Evolutionary conservation across 805 yeast species (phyloP), one percentile per base, ranked within the genome.

Genomic region (Monosporozyma siamensis): DNA sequence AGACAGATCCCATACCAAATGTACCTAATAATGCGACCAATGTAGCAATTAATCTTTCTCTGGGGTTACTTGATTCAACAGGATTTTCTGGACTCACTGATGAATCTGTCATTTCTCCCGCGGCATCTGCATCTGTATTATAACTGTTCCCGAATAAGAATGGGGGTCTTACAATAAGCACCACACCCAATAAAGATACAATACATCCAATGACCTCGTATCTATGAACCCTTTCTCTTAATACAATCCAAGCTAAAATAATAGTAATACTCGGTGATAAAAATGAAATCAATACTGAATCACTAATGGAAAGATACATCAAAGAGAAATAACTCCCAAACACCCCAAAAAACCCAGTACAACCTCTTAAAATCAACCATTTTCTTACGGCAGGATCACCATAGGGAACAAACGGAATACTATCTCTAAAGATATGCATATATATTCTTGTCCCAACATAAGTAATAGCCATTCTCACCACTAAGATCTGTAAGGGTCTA

Each of bases 251-350:
- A 0, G 95, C 95, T 42, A 81, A 61, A 18, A 86, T 61, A 0
- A 87, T 83, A 0, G 95, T 82, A 14, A 82, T 72, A 42, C 83
- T 71, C 0, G 97, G 97, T 0, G 78, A 69, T 53, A 88, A 61
- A 51, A 88, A 88, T 2, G 90, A 77, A 40, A 88, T 80, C 12
- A 83, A 80, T 1, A 85, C 80, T 0, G 94, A 84, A 55, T 88
- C 96, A 9, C 89, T 79, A 5, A 88, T 71, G 40, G 85, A 74
- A 37, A 88, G 67, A 53, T 82, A 84, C 64, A 77, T 70, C 48
- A 88, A 65, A 1, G 95, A 77, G 56, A 70, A 84, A 59, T 85
- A 88, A 55, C 83, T 67, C 4, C 90, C 81, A 54, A 80, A 80
- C 5, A 87, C 94, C 3, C 95, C 95, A 44, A 82, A 58, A 51